These are phyloP conservation scores for Apiotrichum domesticum DNA, from an alignment of 1,284 basidiomycete genomes.

Conservation along the genomic window DNA sequence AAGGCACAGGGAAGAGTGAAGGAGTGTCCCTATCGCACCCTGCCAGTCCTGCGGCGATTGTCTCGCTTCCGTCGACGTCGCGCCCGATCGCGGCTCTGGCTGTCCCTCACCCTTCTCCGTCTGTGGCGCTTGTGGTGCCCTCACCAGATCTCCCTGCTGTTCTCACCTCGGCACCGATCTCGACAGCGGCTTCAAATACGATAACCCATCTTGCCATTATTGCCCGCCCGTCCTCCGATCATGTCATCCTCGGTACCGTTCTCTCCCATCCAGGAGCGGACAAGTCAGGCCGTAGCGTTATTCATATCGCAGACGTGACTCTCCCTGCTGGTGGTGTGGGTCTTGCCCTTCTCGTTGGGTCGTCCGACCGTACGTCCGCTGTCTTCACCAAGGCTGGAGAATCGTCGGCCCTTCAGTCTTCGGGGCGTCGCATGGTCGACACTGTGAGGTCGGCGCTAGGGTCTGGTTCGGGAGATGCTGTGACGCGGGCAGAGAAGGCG, in stretches of 20 bases:
- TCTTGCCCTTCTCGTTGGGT: constrained; percentile 32
- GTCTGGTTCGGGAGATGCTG: constrained; percentile 1
- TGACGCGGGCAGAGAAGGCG: constrained; percentile 11
- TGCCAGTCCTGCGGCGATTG: constrained; percentile 10
- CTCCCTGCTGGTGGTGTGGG: constrained; percentile 34
- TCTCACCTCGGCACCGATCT: constrained; percentile 20
- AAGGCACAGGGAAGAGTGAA: not conserved
- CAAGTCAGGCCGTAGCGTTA: constrained; percentile 24
- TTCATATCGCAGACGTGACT: constrained; percentile 33
- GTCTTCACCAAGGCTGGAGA: constrained; percentile 14
- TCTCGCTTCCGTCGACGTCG: constrained; percentile 20
- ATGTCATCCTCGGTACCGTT: constrained; percentile 20
- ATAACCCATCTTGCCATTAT: constrained; percentile 24
- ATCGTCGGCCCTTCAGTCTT: not conserved
- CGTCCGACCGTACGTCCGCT: constrained; percentile 17
- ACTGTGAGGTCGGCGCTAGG: constrained; percentile 3
- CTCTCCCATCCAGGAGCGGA: constrained; percentile 7
- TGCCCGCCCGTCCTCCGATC: constrained; percentile 5
- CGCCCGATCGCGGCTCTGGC: constrained; percentile 23
- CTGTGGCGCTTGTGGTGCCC: constrained; percentile 29
- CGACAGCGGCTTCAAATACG: constrained; percentile 15
- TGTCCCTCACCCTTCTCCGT: constrained; percentile 22
- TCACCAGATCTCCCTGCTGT: constrained; percentile 26
- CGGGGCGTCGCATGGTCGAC: constrained; percentile 8
- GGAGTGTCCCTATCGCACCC: constrained; percentile 9